Evolutionary conservation across 108 stramenopile species (phyloP).

Genomic region (Cyclotella baltica): DNA sequence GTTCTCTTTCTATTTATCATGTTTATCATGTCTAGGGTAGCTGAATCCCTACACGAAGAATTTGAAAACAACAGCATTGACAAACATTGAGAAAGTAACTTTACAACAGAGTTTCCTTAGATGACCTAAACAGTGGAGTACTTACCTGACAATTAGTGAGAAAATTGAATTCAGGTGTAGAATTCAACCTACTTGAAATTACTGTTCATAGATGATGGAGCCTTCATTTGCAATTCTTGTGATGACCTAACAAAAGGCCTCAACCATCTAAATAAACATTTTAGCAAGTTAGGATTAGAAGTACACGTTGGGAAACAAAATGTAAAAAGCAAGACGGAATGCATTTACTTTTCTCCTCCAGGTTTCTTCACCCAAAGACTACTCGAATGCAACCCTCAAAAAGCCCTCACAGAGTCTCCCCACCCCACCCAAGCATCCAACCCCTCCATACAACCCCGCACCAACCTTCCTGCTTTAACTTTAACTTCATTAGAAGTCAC

Average conservation of each 20-base stretch:
- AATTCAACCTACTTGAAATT: background rate
- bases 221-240: background rate
- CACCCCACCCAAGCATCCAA: background rate
- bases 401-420: background rate
- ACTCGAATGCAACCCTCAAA: background rate
- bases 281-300: constrained; percentile 22
- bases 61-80: background rate
- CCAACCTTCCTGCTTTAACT: background rate
- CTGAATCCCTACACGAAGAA: constrained; percentile 7
- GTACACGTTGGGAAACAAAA: constrained; percentile 25
- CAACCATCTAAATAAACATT: constrained; percentile 3
- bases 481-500: background rate
- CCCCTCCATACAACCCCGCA: background rate
- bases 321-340: constrained; percentile 19
- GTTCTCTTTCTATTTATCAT: constrained; percentile 34
- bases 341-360: constrained; percentile 15
- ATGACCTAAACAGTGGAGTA: background rate
- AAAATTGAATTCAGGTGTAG: background rate
- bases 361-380: background rate
- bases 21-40: constrained; percentile 9
- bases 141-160: background rate
- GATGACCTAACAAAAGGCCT: background rate
- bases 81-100: background rate
- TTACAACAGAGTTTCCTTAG: background rate
- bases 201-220: background rate